Evolutionary conservation across 1,284 basidiomycete genomes (phyloP), one percentile per base, ranked within the genome.

Genomic region (Cutaneotrichosporon sp.): DNA sequence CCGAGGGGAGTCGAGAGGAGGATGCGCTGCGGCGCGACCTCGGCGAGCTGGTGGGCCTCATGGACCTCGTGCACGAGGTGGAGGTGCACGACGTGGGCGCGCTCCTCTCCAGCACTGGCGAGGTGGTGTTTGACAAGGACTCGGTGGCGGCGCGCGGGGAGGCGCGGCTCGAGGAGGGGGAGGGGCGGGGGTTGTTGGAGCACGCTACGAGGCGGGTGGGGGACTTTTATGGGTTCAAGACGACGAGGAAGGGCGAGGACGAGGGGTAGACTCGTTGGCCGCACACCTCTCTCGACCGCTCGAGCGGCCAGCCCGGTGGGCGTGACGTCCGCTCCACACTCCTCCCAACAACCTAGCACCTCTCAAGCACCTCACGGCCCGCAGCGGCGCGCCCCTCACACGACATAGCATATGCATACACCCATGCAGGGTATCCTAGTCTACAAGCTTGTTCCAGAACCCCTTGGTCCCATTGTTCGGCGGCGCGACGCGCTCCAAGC

Each of bases 401-500:
- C n/a, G n/a, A n/a, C 8, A 10, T 27, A n/a, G 25, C 27, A 50
- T 16, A 27, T 27, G 47, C 47, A 50, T 50, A 50, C 45, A 50
- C 14, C 25, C 25, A 50, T 29, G 47, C 27, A 50, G 47, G 47
- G 47, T 50, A 50, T 50, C 9, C 38, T 42, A 42, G 38, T n/a
- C 16, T 49, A 38, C 34, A 51, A 51, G 31, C n/a, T 11, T 51
- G 31, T 63, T 54, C 62, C 62, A 64, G 45, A 64, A 60, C 3
- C 50, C 46, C 9, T 8, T 4, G 2, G 62, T 56, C 5, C 55
- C 58, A 29, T 64, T 64, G 25, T 84, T 91, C 25, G 77, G 72
- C 47, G 88, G 88, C 20, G 85, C 83, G 56, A 80, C 78, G 6
- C 77, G 68, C 62, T 85, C 84, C 46, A 93, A 84, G 2, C 86